These are phyloP conservation scores for Melanomma pulvis-pyrius DNA, from an alignment of 495 filamentous ascomycete genomes.

Conservation along the genomic window DNA sequence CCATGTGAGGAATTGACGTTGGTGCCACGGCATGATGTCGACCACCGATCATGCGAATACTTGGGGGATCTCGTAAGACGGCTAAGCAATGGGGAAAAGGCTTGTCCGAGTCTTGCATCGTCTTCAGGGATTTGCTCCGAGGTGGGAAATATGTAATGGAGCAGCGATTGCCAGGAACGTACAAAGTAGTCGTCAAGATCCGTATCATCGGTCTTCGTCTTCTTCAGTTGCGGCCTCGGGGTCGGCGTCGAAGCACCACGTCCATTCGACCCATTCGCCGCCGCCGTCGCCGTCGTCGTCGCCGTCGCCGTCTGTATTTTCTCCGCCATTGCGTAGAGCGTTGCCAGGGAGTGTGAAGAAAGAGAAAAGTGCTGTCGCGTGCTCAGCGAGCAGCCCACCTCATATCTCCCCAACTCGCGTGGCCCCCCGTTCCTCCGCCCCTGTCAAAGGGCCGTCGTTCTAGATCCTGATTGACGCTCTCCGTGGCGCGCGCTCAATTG, in stretches of 20 bases:
- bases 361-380: not conserved
- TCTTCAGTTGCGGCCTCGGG: not conserved
- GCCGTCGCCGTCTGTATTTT: not conserved
- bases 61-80: no score
- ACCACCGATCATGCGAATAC: no score
- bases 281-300: no score
- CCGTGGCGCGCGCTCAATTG: not conserved
- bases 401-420: not conserved
- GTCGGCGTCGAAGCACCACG: not conserved
- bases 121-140: no score
- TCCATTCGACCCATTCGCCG: not conserved
- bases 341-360: not conserved
- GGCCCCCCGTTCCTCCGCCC: not conserved
- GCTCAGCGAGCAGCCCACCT: not conserved
- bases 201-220: not conserved
- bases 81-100: no score
- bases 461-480: not conserved
- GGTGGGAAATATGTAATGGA: not conserved
- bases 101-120: no score
- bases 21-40: no score
- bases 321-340: not conserved
- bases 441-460: not conserved
- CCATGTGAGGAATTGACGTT: no score
- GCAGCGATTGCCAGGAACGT: not conserved
- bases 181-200: constrained; percentile 7